Evolutionary conservation across 345 rosid genomes (phyloP).

Genomic region (Aegle marmelos): DNA sequence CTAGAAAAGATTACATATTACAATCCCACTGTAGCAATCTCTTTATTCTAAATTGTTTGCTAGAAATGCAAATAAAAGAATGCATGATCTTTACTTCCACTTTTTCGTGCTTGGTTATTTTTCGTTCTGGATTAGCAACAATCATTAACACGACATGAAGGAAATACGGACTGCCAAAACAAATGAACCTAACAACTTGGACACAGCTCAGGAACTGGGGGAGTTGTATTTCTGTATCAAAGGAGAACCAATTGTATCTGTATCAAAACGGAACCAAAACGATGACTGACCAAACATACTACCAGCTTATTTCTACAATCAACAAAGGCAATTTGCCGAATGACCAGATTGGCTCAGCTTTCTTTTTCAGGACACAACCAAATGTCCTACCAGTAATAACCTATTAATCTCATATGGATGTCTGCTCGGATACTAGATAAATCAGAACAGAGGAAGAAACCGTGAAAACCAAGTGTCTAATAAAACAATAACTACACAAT

Average conservation of each 20-base stretch:
- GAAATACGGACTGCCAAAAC: neutral
- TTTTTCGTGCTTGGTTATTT: neutral
- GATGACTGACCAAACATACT: neutral
- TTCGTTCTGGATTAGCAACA: neutral
- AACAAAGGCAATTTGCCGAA: neutral
- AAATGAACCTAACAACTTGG: neutral
- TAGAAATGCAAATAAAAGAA: no score
- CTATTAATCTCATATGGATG: neutral
- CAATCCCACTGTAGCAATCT: neutral
- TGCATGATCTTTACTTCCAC: no score
- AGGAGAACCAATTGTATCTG: neutral
- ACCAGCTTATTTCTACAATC: neutral
- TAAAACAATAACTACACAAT: neutral
- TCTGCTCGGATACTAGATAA: neutral
- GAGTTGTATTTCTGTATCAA: neutral
- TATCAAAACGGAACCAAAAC: neutral
- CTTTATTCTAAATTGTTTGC: neutral
- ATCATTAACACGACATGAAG: no score
- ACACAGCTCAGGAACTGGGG: neutral
- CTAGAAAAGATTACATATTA: neutral
- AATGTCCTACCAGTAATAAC: neutral
- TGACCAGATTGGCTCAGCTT: neutral
- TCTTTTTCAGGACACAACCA: neutral
- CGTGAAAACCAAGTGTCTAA: no score
- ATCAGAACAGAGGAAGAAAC: neutral